Base-by-base conservation (phyloP, 805 yeast species). In the Saturnispora serradocipensis region DNA sequence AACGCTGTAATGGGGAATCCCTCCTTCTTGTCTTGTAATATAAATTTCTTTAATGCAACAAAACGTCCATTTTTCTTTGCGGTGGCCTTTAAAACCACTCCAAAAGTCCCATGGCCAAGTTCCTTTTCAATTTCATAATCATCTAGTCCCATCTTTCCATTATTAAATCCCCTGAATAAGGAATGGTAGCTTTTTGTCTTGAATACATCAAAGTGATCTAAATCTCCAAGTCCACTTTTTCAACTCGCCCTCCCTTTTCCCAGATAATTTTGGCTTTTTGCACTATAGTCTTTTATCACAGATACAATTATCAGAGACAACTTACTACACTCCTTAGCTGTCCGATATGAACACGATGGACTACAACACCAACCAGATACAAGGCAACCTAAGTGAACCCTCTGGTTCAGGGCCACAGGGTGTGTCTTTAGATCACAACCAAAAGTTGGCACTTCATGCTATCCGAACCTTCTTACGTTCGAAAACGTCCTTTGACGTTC, bases 1-100 rank as follows among this genome's bases (percentile, higher is more conserved):
- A 90, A 79, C 2, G 98, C 97, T 0, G 99, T 93, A 27, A 93
- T 82, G 1, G 99, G 98, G 63, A 91, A 89, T 35, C 87, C 85
- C 59, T 86, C 90, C 57, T 82, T 82, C 43, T 82, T 84, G 48
- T 83, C 80, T 61, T 82, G 89, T 55, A 86, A 76, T n/a, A 89
- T 71, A 46, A 93, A 78, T 63, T 84, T 86, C 67, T 93, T 93
- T 59, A 95, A 72, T 0, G 99, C 99, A 18, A 91, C 97, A 15
- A 81, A 60, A 43, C 76, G 71, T 4, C 77, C 73, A 1, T 82
- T 68, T n/a, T 75, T 66, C 35, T 69, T 71, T 38, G 78, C 73
- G 46, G 73, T 68, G 4, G 96, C 98, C 61, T 85, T 86, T 60
- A 83, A 83, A 3, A 91, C 99, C 49, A 88, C 88, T 27, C 95